phyloP scores from a whole-genome alignment of 495 filamentous ascomycete species.

The Acidomyces sp. region DNA sequence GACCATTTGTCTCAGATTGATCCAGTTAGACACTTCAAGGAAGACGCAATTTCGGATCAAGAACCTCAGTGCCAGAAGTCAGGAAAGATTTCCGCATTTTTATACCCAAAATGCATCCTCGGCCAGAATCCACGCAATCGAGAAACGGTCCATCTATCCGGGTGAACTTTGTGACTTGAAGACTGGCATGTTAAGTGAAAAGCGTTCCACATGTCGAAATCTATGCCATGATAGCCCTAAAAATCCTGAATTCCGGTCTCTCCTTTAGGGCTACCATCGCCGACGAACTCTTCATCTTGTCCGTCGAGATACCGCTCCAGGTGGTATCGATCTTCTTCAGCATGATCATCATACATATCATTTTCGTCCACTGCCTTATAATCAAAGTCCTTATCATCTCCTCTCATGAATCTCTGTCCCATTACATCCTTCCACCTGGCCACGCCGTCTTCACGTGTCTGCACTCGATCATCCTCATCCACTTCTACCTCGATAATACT shows the following conservation, averaged over 20 bases:
- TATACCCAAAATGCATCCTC: no score
- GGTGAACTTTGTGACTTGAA: no score
- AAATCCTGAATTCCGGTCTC: constrained; percentile 79
- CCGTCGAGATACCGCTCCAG: constrained; percentile 64
- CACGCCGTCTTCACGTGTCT: constrained; percentile 50
- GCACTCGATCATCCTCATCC: constrained; percentile 38
- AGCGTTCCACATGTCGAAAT: no score
- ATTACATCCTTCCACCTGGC: constrained; percentile 56
- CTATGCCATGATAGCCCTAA: no score
- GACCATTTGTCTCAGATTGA: no score
- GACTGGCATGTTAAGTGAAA: no score
- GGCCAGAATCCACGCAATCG: no score
- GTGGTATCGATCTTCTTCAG: constrained; percentile 40
- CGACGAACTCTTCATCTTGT: constrained; percentile 38
- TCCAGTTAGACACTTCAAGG: no score
- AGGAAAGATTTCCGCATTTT: no score
- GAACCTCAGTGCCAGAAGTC: no score
- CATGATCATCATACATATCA: constrained; percentile 54
- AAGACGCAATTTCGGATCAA: no score
- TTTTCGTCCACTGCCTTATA: constrained; percentile 55
- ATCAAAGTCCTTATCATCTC: constrained; percentile 64
- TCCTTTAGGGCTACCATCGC: constrained; percentile 37
- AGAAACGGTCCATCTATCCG: no score
- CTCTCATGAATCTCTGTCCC: constrained; percentile 53
- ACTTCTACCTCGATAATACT: constrained; percentile 45